phyloP scores from a whole-genome alignment of 2,329 filamentous ascomycete genomes.

The Lecanicillium sp. region DNA sequence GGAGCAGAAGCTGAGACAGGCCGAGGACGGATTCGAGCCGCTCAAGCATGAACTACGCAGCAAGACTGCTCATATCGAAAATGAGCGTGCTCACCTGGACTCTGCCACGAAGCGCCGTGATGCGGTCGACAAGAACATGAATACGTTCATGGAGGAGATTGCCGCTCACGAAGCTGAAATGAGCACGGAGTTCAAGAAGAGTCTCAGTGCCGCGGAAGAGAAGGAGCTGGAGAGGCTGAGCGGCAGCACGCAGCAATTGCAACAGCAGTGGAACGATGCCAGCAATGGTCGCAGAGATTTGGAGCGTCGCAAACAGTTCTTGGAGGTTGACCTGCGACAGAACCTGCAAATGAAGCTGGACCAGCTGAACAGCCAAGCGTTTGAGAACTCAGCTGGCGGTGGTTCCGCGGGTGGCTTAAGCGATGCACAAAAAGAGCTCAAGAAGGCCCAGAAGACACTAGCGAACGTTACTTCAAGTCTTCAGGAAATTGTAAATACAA shows the following conservation, averaged over 20 bases:
- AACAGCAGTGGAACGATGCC: slow-evolving; percentile 68
- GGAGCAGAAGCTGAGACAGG: slow-evolving; percentile 67
- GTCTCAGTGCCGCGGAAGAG: slow-evolving; percentile 76
- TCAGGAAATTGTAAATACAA: slow-evolving; percentile 63
- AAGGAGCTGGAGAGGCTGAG: slow-evolving; percentile 66
- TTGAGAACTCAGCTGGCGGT: slow-evolving; percentile 55
- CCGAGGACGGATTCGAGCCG: slow-evolving; percentile 76
- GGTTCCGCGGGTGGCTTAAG: slow-evolving; percentile 60
- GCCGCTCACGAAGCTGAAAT: slow-evolving; percentile 74
- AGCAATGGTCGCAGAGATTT: slow-evolving; percentile 68
- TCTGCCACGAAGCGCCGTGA: slow-evolving; percentile 56
- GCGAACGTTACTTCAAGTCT: slow-evolving; percentile 61
- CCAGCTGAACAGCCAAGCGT: slow-evolving; percentile 69
- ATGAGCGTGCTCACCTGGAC: slow-evolving; percentile 66
- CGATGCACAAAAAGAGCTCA: slow-evolving; percentile 73
- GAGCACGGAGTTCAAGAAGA: slow-evolving; percentile 84
- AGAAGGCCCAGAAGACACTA: slow-evolving; percentile 65
- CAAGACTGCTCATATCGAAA: slow-evolving; percentile 68
- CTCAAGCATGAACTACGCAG: slow-evolving; percentile 68
- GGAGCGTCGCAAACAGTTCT: slow-evolving; percentile 70
- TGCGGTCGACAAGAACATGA: slow-evolving; percentile 66
- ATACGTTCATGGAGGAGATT: slow-evolving; percentile 67
- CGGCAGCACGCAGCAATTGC: slow-evolving; percentile 61
- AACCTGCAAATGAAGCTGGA: slow-evolving; percentile 83
- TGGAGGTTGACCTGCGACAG: slow-evolving; percentile 84